A percentile compares a stretch with the other conserved stretches of the same genome.
These are phyloP conservation scores for Thamnidium elegans DNA, from an alignment of 192 early-diverging fungal species.

Conservation along the genomic window DNA sequence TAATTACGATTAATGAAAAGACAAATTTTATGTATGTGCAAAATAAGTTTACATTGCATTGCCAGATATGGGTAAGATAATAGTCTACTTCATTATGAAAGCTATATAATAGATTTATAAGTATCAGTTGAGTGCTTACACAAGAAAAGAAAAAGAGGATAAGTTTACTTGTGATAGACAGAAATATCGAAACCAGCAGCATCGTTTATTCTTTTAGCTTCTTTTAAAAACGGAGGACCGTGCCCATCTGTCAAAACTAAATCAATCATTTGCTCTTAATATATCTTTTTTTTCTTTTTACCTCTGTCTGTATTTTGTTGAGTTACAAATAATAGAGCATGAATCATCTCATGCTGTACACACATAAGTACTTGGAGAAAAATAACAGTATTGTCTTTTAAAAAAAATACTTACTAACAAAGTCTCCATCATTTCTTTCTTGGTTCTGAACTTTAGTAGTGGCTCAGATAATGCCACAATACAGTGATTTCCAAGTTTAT, in stretches of 20 bases:
- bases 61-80: slow-evolving; percentile 67
- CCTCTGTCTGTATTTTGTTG: slow-evolving; percentile 45
- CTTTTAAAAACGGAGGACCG: slow-evolving; percentile 54
- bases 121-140: no score
- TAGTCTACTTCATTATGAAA: slow-evolving; percentile 66
- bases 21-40: neutral
- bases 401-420: slow-evolving; percentile 35
- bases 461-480: slow-evolving; percentile 58
- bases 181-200: slow-evolving; percentile 52
- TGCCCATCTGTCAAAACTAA: slow-evolving; percentile 46
- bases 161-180: slow-evolving; percentile 54
- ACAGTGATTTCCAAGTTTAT: slow-evolving; percentile 45
- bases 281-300: neutral
- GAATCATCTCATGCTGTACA: slow-evolving; percentile 63
- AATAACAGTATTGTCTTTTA: neutral
- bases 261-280: neutral
- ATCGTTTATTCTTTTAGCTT: slow-evolving; percentile 54
- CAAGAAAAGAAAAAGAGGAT: no score
- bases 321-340: slow-evolving; percentile 65
- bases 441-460: slow-evolving; percentile 61
- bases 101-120: neutral
- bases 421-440: slow-evolving; percentile 59
- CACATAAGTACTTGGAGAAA: neutral
- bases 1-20: neutral
- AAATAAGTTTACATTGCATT: slow-evolving; percentile 41